These are phyloP conservation scores for Ganoderma meredithae DNA, from an alignment of 1,284 basidiomycete species.

Conservation along the genomic window DNA sequence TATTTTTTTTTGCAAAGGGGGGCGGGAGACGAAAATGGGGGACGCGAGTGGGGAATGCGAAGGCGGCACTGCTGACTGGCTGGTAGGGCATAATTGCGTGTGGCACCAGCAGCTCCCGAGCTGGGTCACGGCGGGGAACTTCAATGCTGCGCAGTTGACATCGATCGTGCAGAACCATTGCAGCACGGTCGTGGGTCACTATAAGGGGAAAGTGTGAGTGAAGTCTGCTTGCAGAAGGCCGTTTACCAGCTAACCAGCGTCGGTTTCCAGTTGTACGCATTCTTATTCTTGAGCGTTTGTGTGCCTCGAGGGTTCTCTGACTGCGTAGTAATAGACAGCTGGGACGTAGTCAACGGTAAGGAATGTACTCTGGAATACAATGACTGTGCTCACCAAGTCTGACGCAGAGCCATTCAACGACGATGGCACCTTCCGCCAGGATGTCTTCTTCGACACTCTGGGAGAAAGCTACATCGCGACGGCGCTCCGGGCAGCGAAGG, in stretches of 20 bases:
- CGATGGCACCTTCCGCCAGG: conserved; percentile 57
- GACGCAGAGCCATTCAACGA: conserved; percentile 60
- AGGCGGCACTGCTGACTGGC: neutral
- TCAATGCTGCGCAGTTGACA: conserved; percentile 50
- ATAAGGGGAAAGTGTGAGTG: conserved; percentile 57
- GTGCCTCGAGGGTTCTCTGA: neutral
- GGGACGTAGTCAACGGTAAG: conserved; percentile 51
- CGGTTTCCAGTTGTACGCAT: conserved; percentile 35
- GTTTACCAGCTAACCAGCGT: neutral
- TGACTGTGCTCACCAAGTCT: neutral
- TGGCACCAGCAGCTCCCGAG: conserved; percentile 63
- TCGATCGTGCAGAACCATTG: conserved; percentile 55
- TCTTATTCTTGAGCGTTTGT: neutral
- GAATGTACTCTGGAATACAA: neutral
- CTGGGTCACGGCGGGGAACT: conserved; percentile 56
- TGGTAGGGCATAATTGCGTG: conserved; percentile 54
- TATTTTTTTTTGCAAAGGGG: no score
- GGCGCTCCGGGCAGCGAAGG: conserved; percentile 53
- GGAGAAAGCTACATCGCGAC: conserved; percentile 51
- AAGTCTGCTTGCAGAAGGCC: neutral
- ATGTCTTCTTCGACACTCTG: conserved; percentile 57
- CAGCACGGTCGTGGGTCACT: conserved; percentile 54
- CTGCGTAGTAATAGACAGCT: conserved; percentile 30
- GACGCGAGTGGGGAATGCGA: neutral
- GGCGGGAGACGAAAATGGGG: no score